These are phyloP conservation scores for Nannochloris sp. DNA, from an alignment of 139 green algal species.

Conservation along the genomic window DNA sequence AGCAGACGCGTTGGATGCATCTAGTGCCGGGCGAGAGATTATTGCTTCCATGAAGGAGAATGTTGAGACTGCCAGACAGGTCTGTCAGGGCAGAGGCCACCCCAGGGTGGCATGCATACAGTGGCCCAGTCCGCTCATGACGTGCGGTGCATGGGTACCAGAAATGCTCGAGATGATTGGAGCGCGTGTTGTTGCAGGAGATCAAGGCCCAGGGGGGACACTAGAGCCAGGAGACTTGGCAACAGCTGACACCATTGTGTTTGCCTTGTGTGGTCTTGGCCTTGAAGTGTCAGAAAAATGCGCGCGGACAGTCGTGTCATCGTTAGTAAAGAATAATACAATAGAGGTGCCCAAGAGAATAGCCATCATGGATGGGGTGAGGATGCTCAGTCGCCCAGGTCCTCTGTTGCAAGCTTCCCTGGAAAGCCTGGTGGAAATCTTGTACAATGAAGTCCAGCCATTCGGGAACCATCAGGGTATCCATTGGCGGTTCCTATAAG, in stretches of 20 bases:
- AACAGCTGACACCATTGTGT: slow-evolving; percentile 42
- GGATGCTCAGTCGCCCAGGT: slow-evolving; percentile 33
- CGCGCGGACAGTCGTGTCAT: slow-evolving; percentile 8
- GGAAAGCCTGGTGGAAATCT: slow-evolving; percentile 36
- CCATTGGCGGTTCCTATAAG: slow-evolving; percentile 21
- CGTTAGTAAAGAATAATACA: slow-evolving; percentile 10
- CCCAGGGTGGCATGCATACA: slow-evolving; percentile 43
- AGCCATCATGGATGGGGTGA: slow-evolving; percentile 30
- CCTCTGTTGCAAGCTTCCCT: slow-evolving; percentile 29
- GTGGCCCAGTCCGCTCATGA: slow-evolving; percentile 47
- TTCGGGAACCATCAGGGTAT: slow-evolving; percentile 28
- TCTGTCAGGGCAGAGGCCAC: slow-evolving; percentile 17
- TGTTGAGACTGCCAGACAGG: slow-evolving; percentile 20
- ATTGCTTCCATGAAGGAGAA: slow-evolving; percentile 15
- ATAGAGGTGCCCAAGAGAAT: slow-evolving; percentile 6
- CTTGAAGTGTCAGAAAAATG: slow-evolving; percentile 17
- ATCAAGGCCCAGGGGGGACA: slow-evolving; percentile 5
- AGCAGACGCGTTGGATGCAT: slow-evolving; percentile 28
- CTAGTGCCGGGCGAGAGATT: slow-evolving; percentile 7
- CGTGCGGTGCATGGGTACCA: slow-evolving; percentile 48
- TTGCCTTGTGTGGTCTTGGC: slow-evolving; percentile 48
- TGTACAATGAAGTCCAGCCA: slow-evolving; percentile 36
- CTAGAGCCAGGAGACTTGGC: slow-evolving; percentile 16
- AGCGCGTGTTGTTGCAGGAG: slow-evolving; percentile 32
- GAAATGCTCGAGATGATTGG: slow-evolving; percentile 44